Evolutionary conservation across 75 land plant species (phyloP).

Genomic region (Picea sitchensis): DNA sequence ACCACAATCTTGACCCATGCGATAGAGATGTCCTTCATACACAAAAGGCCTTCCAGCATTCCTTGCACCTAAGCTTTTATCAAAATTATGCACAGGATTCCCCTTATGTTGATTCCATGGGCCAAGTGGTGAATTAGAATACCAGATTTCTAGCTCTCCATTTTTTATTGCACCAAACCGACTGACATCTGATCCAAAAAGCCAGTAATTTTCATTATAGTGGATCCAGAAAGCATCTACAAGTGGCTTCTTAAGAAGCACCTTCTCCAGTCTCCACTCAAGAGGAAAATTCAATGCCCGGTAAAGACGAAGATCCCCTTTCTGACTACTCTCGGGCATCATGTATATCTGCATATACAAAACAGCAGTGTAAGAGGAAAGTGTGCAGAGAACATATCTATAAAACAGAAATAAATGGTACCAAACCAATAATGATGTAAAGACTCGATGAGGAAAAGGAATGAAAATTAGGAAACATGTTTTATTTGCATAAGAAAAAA

Average conservation of each 20-base stretch:
- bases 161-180: slow-evolving; percentile 64
- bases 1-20: slow-evolving; percentile 89
- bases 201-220: slow-evolving; percentile 60
- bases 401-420: too few relatives aligned
- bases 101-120: slow-evolving; percentile 77
- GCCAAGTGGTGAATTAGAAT: slow-evolving; percentile 65
- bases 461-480: neutral
- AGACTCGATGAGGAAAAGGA: too few relatives aligned
- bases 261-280: slow-evolving; percentile 70
- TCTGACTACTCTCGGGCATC: slow-evolving; percentile 88
- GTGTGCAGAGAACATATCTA: too few relatives aligned
- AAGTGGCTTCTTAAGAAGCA: slow-evolving; percentile 66
- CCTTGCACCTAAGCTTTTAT: slow-evolving; percentile 73
- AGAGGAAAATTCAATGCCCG: slow-evolving; percentile 76
- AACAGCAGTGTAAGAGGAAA: slow-evolving; percentile 1
- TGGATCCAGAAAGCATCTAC: slow-evolving; percentile 69
- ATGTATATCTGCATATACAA: slow-evolving; percentile 66
- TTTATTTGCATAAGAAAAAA: neutral
- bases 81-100: slow-evolving; percentile 70
- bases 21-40: slow-evolving; percentile 68
- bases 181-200: slow-evolving; percentile 82
- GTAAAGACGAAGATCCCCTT: slow-evolving; percentile 81
- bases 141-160: slow-evolving; percentile 91
- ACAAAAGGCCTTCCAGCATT: slow-evolving; percentile 88
- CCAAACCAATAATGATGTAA: too few relatives aligned